Conservation (phyloP, 129 eudicot genomes). For the Centaurea solstitialis region DNA sequence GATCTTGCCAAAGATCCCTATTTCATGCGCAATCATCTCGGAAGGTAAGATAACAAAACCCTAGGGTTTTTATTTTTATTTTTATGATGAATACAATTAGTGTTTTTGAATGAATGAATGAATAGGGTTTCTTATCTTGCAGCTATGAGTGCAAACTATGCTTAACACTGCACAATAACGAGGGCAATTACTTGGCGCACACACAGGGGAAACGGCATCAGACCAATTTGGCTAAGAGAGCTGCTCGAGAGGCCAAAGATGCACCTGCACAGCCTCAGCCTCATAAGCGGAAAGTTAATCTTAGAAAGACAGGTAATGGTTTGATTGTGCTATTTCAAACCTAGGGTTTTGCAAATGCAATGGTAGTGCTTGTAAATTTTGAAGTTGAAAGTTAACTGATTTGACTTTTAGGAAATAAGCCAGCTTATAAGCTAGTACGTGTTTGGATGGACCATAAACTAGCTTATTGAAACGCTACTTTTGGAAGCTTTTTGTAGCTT, state of each 20-base stretch:
- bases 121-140: background rate
- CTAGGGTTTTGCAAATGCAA: background rate
- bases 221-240: constrained; percentile 94
- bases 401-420: background rate
- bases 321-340: background rate
- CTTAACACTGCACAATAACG: constrained; percentile 87
- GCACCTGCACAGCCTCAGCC: constrained; percentile 98
- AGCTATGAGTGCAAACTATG: constrained; percentile 94
- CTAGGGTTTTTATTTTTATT: background rate
- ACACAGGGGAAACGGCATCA: constrained; percentile 98
- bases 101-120: background rate
- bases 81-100: background rate
- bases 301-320: constrained; percentile 52
- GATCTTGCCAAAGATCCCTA: constrained; percentile 99
- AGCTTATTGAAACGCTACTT: no score
- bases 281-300: constrained; percentile 71
- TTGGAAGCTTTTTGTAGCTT: no score
- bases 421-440: no score
- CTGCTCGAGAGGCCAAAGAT: constrained; percentile 97
- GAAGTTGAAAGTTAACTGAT: background rate
- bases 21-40: constrained; percentile 98
- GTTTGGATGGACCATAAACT: no score
- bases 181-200: constrained; percentile 96
- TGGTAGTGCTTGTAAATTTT: background rate
- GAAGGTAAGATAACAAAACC: constrained; percentile 49